Conservation (phyloP, 768 basidiomycete species). For the Termitomyces sp. region DNA sequence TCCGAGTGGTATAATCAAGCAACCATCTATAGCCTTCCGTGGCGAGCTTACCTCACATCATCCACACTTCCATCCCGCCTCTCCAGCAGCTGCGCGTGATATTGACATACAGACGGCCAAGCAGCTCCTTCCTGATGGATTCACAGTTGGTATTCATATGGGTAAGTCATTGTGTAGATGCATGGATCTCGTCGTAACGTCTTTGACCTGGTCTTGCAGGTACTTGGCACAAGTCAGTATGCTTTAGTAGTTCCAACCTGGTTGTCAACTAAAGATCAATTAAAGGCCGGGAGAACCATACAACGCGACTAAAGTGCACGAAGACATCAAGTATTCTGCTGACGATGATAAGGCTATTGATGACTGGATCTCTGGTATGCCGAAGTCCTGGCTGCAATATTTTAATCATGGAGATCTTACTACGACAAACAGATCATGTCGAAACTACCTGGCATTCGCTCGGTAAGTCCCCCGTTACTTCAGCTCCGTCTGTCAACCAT, state of each 20-base stretch:
- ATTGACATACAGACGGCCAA: slow-evolving; percentile 68
- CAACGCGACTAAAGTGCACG: slow-evolving; percentile 51
- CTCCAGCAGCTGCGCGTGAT: slow-evolving; percentile 52
- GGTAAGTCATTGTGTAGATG: slow-evolving; percentile 25
- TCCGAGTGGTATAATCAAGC: not conserved
- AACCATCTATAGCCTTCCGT: slow-evolving; percentile 45
- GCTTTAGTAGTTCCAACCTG: not conserved
- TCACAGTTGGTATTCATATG: slow-evolving; percentile 73
- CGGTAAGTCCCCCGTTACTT: slow-evolving; percentile 27
- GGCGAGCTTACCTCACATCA: slow-evolving; percentile 71
- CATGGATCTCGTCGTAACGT: not conserved
- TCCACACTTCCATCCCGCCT: slow-evolving; percentile 69
- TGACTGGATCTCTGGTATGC: slow-evolving; percentile 53
- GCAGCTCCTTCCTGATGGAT: slow-evolving; percentile 50
- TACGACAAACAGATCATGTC: slow-evolving; percentile 47
- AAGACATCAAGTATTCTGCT: slow-evolving; percentile 59
- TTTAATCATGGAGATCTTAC: not conserved
- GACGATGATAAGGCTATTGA: slow-evolving; percentile 73
- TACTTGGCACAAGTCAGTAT: slow-evolving; percentile 46
- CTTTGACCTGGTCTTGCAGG: slow-evolving; percentile 19
- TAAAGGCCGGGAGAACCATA: slow-evolving; percentile 45
- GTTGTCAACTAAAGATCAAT: not conserved
- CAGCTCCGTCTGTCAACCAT: not conserved
- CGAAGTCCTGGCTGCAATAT: not conserved
- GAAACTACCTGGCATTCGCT: slow-evolving; percentile 78